phyloP scores from a whole-genome alignment of 768 basidiomycete species.

The Boletus subparvulus region DNA sequence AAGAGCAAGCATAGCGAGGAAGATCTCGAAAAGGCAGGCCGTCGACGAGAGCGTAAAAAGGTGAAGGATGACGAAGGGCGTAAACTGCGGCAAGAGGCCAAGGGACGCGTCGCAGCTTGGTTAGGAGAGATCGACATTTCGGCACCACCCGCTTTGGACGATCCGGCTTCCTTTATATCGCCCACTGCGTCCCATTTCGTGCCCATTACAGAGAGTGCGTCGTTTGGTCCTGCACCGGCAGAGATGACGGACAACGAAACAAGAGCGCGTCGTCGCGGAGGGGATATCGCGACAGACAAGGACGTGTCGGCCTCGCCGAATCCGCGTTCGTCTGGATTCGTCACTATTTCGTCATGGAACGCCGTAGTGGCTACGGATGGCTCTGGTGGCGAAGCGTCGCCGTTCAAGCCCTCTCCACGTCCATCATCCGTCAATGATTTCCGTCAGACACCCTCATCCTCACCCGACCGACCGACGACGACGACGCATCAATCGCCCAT shows the following conservation, averaged over 20 bases:
- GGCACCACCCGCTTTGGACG: conserved; percentile 47
- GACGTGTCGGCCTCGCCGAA: conserved; percentile 49
- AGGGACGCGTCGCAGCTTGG: conserved; percentile 79
- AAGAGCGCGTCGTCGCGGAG: conserved; percentile 4
- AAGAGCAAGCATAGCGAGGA: conserved; percentile 29
- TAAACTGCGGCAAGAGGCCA: conserved; percentile 47
- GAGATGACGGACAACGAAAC: conserved; percentile 6
- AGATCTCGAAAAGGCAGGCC: conserved; percentile 24
- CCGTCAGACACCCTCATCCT: conserved; percentile 6
- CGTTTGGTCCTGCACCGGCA: conserved; percentile 16
- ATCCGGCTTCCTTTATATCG: conserved; percentile 35
- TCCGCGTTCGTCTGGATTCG: conserved; percentile 75
- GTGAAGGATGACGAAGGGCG: conserved; percentile 38
- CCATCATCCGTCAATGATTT: conserved; percentile 24
- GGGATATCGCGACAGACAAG: conserved; percentile 9
- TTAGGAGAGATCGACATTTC: conserved; percentile 63
- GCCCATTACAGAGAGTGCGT: conserved; percentile 23
- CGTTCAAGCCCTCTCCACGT: conserved; percentile 17
- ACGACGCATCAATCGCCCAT: background rate
- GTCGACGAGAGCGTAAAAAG: conserved; percentile 28
- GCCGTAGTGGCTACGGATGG: conserved; percentile 6
- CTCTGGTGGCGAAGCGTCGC: conserved; percentile 1
- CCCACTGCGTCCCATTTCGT: conserved; percentile 29
- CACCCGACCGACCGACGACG: background rate
- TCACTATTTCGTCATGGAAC: conserved; percentile 59